Percentiles rank a stretch among this genome's conserved stretches.
Conservation (phyloP, 441 rosid genomes). For the Syzygium syzygioides region DNA sequence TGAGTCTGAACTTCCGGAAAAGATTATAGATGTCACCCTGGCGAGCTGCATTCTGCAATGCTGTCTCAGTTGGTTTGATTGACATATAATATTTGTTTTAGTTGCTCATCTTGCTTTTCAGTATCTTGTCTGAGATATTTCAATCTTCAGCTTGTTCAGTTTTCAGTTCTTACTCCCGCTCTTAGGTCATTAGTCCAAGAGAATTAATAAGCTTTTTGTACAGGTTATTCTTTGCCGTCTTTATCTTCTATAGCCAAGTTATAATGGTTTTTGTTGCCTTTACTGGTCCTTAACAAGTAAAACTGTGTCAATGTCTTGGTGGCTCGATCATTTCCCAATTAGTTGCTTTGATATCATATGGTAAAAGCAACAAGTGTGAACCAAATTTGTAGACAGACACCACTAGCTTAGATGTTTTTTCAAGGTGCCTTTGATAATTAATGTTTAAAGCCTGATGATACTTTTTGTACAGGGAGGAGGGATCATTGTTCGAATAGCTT, state of each 20-base stretch:
- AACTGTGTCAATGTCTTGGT: neutral
- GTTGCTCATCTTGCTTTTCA: neutral
- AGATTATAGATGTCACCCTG: neutral
- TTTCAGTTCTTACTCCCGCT: neutral
- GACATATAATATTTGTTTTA: neutral
- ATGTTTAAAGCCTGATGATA: neutral
- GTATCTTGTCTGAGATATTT: neutral
- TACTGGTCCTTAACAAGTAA: neutral
- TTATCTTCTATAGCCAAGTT: neutral
- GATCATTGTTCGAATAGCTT: conserved; percentile 64
- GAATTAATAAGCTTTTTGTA: neutral
- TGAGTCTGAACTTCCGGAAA: neutral
- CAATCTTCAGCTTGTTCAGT: neutral
- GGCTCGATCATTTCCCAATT: neutral
- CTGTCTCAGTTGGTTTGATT: neutral
- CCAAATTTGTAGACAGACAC: neutral
- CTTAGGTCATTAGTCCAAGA: neutral
- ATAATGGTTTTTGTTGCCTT: neutral
- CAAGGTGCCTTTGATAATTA: neutral
- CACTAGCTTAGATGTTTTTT: neutral
- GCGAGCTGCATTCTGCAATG: neutral
- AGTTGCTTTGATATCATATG: neutral
- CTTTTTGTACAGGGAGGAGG: conserved; percentile 55
- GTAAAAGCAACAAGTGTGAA: neutral
- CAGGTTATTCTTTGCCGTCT: neutral